Percentiles rank a stretch among this genome's conserved stretches.
phyloP scores from a whole-genome alignment of 352 stramenopile species.

The Stramenopiles sp. region DNA sequence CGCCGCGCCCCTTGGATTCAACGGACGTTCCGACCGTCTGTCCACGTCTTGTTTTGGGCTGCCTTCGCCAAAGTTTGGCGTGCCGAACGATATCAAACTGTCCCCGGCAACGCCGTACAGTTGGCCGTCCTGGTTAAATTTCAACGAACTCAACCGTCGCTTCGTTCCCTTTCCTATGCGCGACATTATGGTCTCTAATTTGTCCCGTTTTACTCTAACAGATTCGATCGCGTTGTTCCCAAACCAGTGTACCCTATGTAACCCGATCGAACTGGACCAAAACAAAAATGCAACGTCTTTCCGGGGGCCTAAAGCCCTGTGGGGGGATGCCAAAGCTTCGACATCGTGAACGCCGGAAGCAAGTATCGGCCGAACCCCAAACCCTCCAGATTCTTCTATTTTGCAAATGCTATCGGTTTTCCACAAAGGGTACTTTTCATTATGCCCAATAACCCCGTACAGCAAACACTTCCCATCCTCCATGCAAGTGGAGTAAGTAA shows the following conservation, averaged over 20 bases:
- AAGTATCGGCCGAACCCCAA: not conserved
- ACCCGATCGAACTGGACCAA: not conserved
- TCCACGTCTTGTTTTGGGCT: no score
- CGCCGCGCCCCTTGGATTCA: no score
- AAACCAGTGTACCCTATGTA: constrained; percentile 9
- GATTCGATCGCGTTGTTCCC: no score
- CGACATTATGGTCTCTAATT: no score
- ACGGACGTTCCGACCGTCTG: no score
- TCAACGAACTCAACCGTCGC: not conserved
- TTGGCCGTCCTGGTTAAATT: not conserved
- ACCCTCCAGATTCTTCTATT: not conserved
- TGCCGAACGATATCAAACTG: not conserved
- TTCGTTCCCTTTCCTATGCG: not conserved
- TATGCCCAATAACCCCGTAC: not conserved
- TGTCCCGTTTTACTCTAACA: no score
- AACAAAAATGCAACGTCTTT: constrained; percentile 13
- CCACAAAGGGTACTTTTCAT: not conserved
- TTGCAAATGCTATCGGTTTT: constrained; percentile 9
- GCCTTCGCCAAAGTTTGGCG: no score
- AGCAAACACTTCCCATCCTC: not conserved
- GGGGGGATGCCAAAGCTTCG: not conserved
- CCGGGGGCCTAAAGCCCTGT: not conserved
- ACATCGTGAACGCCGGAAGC: not conserved
- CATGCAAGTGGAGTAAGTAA: constrained; percentile 12
- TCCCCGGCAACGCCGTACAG: not conserved